Evolutionary conservation across 176 grass and related monocot species (phyloP).

Genomic region (Avena atlantica): DNA sequence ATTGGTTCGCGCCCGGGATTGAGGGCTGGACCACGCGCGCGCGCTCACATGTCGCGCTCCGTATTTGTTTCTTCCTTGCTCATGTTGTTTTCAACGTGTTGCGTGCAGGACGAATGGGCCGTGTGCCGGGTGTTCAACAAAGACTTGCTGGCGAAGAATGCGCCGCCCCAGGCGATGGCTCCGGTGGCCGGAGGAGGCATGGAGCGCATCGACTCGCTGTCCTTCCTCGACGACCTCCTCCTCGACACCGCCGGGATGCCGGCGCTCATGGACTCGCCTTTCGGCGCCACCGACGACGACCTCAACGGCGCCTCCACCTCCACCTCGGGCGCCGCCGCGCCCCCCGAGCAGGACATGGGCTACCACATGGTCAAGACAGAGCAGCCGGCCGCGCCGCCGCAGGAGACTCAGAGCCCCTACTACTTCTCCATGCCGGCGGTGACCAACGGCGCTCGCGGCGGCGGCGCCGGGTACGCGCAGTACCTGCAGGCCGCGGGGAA

Average conservation of each 20-base stretch:
- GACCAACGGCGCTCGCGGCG: not conserved
- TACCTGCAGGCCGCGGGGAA: not conserved
- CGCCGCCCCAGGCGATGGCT: not conserved
- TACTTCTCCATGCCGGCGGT: slow-evolving; percentile 33
- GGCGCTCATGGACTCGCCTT: slow-evolving; percentile 48
- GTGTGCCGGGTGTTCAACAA: slow-evolving; percentile 79
- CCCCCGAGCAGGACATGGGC: not conserved
- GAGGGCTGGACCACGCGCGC: slow-evolving; percentile 15
- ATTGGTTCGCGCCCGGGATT: not conserved
- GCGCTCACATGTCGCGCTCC: slow-evolving; percentile 30
- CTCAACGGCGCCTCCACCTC: not conserved
- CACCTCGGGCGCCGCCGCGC: slow-evolving; percentile 12
- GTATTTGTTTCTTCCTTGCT: not conserved
- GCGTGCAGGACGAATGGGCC: slow-evolving; percentile 83
- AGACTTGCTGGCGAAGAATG: slow-evolving; percentile 48
- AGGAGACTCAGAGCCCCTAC: not conserved
- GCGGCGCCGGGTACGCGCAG: not conserved
- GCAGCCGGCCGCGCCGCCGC: not conserved
- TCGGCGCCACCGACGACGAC: not conserved
- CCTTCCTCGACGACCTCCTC: slow-evolving; percentile 47
- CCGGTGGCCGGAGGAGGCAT: not conserved
- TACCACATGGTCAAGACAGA: slow-evolving; percentile 32
- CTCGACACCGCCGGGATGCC: slow-evolving; percentile 44
- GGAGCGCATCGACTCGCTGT: slow-evolving; percentile 26
- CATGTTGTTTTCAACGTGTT: slow-evolving; percentile 41